A percentile compares a stretch with the other conserved stretches of the same genome.
Conservation (phyloP, 768 basidiomycete genomes). For the Gloeopeniophorella convolvens region DNA sequence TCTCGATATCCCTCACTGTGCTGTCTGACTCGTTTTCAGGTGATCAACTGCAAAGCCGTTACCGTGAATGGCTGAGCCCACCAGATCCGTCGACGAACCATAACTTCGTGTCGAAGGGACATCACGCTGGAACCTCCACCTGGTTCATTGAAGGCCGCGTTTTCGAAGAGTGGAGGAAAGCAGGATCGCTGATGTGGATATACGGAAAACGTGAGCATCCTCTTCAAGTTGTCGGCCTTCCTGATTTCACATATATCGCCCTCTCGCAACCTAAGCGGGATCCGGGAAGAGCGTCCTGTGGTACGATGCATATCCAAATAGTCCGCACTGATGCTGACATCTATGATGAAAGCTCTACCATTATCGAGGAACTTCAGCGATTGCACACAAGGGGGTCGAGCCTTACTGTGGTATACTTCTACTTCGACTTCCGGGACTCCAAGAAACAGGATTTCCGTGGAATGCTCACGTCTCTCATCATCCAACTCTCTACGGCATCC, state of each 20-base stretch:
- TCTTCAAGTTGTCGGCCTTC: not conserved
- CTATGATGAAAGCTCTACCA: not conserved
- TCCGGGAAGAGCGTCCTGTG: not conserved
- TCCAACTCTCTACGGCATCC: not conserved
- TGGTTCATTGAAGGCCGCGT: not conserved
- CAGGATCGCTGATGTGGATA: not conserved
- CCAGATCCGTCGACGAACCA: conserved; percentile 6
- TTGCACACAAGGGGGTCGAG: not conserved
- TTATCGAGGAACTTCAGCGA: not conserved
- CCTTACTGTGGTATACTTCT: conserved; percentile 1
- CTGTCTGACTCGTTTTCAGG: not conserved
- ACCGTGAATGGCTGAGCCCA: not conserved
- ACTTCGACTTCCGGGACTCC: conserved; percentile 1
- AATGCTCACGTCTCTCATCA: not conserved
- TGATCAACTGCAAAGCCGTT: not conserved
- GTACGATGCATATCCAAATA: not conserved
- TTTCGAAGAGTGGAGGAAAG: not conserved
- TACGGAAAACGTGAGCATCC: conserved; percentile 2
- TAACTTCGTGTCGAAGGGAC: not conserved
- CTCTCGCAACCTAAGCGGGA: no score
- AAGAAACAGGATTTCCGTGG: not conserved
- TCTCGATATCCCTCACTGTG: not conserved
- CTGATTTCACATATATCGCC: no score
- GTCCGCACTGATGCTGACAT: not conserved
- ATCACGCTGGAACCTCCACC: not conserved